Base-by-base conservation (phyloP, 1,139 yeast species). In the Lizanozyma gosingica region DNA sequence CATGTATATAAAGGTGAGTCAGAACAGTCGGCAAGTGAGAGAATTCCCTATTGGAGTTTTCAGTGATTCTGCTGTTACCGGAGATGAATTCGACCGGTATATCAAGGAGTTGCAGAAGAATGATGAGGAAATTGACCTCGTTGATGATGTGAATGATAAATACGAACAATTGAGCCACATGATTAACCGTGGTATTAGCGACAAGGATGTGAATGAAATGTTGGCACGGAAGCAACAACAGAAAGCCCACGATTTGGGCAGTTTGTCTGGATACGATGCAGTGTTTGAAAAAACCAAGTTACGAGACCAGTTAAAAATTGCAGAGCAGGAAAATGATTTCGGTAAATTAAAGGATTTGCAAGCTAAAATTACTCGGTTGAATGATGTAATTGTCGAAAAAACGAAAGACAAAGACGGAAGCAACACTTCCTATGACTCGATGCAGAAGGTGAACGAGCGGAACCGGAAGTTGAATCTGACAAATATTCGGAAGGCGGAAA, bases 401-500 rank as follows among this genome's bases (percentile, higher is more conserved):
- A 22, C 29, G 11, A 22, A 22, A 11, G 29, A 22, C 11, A 22
- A 22, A 22, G 29, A 22, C 11, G 29, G 29, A 6, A 22, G 29
- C 9, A 54, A 52, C 40, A 52, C 44, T 35, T 50, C 57, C 3
- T 53, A 56, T 33, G 54, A 60, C 3, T 50, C 59, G 38, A 55
- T 56, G 44, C 57, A 68, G 37, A 75, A 74, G 55, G 83, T 84
- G 40, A 84, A 84, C 54, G 81, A 80, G 53, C 77, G 96, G 52
- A 92, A 92, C 59, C 76, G 95, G 57, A 83, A 79, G 52, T 74
- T 83, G 46, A 92, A 90, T 60, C 80, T 79, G 56, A 79, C 79
- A 39, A 79, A 78, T 41, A 79, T 88, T 47, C 78, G 95, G 52
- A 75, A 76, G 52, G 96, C 95, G 1, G 97, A 90, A 57, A 63